Conservation (phyloP, 768 basidiomycete species). For the Tubosaeta sp. region DNA sequence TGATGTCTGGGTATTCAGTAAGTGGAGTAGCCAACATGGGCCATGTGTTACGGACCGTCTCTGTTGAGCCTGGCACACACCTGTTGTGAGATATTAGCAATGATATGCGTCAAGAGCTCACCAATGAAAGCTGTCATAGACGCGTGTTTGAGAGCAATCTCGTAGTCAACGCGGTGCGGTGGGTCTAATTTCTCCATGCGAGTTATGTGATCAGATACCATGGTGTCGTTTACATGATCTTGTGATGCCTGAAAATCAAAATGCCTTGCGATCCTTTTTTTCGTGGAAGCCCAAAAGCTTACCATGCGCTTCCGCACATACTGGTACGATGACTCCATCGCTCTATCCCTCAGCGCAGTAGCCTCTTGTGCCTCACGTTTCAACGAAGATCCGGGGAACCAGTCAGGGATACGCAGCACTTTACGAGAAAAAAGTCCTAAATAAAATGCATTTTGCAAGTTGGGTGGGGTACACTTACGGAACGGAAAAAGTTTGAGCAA, state of each 20-base stretch:
- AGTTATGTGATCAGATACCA: conserved; percentile 13
- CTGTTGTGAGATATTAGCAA: not conserved
- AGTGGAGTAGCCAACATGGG: not conserved
- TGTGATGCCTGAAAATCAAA: not conserved
- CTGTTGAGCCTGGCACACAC: conserved; percentile 1
- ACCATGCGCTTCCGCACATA: conserved; percentile 29
- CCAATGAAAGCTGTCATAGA: conserved; percentile 11
- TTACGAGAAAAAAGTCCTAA: not conserved
- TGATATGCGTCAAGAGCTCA: not conserved
- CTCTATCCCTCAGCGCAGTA: not conserved
- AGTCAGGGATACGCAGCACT: conserved; percentile 22
- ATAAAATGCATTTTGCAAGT: not conserved
- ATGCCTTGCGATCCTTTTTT: not conserved
- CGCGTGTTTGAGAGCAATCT: conserved; percentile 4
- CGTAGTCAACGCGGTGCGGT: conserved; percentile 1
- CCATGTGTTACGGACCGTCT: conserved; percentile 3
- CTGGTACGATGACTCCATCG: conserved; percentile 21
- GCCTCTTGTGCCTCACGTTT: conserved; percentile 27
- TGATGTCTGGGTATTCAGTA: conserved; percentile 4
- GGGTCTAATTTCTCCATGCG: conserved; percentile 16
- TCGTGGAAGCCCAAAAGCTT: not conserved
- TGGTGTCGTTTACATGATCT: not conserved
- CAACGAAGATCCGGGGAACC: conserved; percentile 38
- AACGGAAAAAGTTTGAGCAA: conserved; percentile 12
- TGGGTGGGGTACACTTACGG: conserved; percentile 2